Conservation (phyloP, 2,329 filamentous ascomycete genomes). For the Pestalotiopsis sp. region DNA sequence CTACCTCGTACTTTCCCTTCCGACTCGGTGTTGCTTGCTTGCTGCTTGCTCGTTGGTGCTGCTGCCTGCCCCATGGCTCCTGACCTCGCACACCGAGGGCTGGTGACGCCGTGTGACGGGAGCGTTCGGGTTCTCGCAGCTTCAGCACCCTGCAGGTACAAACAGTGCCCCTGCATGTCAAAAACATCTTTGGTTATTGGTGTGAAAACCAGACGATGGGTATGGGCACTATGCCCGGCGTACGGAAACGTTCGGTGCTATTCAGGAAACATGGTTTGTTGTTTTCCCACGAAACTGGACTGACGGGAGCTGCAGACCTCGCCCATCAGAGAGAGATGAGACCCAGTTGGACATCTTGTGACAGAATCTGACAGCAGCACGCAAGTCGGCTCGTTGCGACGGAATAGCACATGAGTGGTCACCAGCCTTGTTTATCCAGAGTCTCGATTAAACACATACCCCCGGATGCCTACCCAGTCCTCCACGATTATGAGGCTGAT, state of each 20-base stretch:
- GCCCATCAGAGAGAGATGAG: not conserved
- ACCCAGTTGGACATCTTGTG: not conserved
- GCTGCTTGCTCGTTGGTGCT: not conserved
- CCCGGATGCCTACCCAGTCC: not conserved
- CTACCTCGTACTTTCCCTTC: not conserved
- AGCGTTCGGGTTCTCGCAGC: not conserved
- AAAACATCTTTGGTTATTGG: not conserved
- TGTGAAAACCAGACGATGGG: not conserved
- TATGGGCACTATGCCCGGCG: not conserved
- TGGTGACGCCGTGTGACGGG: not conserved
- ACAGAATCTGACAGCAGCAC: not conserved
- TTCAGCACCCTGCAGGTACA: conserved; percentile 12
- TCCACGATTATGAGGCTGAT: not conserved
- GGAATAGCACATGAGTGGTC: not conserved
- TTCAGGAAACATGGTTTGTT: not conserved
- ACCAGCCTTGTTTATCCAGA: not conserved
- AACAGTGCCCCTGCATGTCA: not conserved
- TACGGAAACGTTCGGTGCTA: not conserved
- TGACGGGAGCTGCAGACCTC: too few species aligned
- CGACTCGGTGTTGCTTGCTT: not conserved
- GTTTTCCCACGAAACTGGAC: too few species aligned
- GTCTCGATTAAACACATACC: not conserved
- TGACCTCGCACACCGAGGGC: not conserved
- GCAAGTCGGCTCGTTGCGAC: not conserved
- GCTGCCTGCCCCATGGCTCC: not conserved